Evolutionary conservation across 2,329 filamentous ascomycete genomes (phyloP).

Genomic region (Paecilomyces niveus): DNA sequence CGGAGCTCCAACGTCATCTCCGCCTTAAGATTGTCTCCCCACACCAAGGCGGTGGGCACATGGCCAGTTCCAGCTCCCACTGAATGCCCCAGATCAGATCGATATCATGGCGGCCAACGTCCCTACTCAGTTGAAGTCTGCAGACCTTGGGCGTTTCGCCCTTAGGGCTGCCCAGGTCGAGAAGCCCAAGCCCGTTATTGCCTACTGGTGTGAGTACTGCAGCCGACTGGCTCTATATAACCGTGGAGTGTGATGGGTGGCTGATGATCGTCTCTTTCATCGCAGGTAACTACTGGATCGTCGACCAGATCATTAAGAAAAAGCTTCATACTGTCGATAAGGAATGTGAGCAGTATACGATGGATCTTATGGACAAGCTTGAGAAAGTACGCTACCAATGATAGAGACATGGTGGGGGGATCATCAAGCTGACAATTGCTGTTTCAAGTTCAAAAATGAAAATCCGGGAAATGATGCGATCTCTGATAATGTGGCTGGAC

Average conservation of each 20-base stretch:
- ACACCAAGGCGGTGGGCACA: slow-evolving; percentile 2
- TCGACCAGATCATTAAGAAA: slow-evolving; percentile 81
- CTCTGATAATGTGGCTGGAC: slow-evolving; percentile 74
- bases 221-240: background rate
- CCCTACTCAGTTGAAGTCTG: slow-evolving; percentile 66
- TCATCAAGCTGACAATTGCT: background rate
- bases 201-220: slow-evolving; percentile 79
- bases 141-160: slow-evolving; percentile 79
- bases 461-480: slow-evolving; percentile 76
- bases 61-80: slow-evolving; percentile 2
- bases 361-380: slow-evolving; percentile 79
- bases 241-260: slow-evolving; percentile 5
- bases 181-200: slow-evolving; percentile 73
- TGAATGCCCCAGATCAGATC: background rate
- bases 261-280: slow-evolving; percentile 7
- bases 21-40: slow-evolving; percentile 5
- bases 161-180: slow-evolving; percentile 78
- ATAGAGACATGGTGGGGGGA: background rate
- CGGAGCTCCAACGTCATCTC: slow-evolving; percentile 18
- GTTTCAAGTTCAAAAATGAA: slow-evolving; percentile 57
- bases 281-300: slow-evolving; percentile 80
- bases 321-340: slow-evolving; percentile 70
- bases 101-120: slow-evolving; percentile 62
- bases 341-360: slow-evolving; percentile 75
- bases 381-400: slow-evolving; percentile 54